phyloP scores from a whole-genome alignment of 2,329 filamentous ascomycete genomes.

The Sclerotinia sclerotiorum region DNA sequence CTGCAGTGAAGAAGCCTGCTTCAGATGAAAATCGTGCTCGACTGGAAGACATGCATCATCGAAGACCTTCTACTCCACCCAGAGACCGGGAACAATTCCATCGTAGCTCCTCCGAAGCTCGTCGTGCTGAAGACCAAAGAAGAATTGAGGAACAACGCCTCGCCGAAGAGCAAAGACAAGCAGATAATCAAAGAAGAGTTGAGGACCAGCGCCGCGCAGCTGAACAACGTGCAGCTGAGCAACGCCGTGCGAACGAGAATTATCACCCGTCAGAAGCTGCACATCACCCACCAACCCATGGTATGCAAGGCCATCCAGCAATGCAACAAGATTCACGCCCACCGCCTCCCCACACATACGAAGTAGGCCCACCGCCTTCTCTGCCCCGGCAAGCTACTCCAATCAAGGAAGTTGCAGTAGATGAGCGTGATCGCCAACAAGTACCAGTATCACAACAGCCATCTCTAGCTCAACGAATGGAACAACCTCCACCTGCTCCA shows the following conservation, averaged over 20 bases:
- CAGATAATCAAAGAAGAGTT: conserved; percentile 43
- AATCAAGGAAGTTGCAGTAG: conserved; percentile 53
- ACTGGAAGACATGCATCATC: conserved; percentile 79
- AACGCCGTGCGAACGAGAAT: conserved; percentile 70
- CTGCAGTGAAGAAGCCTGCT: conserved; percentile 75
- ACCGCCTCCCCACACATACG: conserved; percentile 53
- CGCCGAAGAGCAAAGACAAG: conserved; percentile 32
- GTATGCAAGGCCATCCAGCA: conserved; percentile 56
- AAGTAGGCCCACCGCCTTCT: conserved; percentile 46
- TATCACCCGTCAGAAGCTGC: conserved; percentile 94
- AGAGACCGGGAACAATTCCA: conserved; percentile 61
- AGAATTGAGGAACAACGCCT: conserved; percentile 60
- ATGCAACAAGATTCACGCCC: conserved; percentile 57
- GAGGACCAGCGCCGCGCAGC: conserved; percentile 62
- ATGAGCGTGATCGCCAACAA: conserved; percentile 52
- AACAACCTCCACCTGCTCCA: conserved; percentile 41
- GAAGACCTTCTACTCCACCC: conserved; percentile 74
- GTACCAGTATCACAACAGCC: conserved; percentile 34
- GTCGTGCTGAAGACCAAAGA: conserved; percentile 62
- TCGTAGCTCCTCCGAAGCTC: conserved; percentile 73
- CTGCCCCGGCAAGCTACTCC: conserved; percentile 22
- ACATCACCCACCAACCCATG: conserved; percentile 71
- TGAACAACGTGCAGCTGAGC: conserved; percentile 58
- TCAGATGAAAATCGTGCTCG: conserved; percentile 86
- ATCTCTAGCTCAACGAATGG: conserved; percentile 43